Conservation (phyloP, 495 filamentous ascomycete genomes). For the Xylaria longipes region DNA sequence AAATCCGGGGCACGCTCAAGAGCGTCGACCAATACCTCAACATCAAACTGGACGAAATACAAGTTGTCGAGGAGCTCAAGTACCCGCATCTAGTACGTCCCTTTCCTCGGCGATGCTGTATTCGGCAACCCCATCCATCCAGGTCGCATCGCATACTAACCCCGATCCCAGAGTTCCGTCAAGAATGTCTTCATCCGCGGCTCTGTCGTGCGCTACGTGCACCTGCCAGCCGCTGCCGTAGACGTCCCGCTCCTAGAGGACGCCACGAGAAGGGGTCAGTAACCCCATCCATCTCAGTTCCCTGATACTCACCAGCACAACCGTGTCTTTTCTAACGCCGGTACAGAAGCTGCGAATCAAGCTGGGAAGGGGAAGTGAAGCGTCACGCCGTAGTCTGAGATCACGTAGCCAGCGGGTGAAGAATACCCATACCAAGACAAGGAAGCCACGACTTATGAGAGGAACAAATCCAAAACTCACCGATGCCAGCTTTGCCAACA, state of each 20-base stretch:
- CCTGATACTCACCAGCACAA: background rate
- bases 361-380: slow-evolving; percentile 52
- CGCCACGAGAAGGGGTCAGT: slow-evolving; percentile 89
- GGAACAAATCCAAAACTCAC: background rate
- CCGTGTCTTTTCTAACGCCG: background rate
- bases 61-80: slow-evolving; percentile 85
- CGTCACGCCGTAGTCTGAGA: background rate
- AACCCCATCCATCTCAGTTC: background rate
- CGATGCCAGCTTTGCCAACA: background rate
- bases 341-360: slow-evolving; percentile 50
- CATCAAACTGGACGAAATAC: slow-evolving; percentile 96
- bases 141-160: slow-evolving; percentile 6
- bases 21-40: slow-evolving; percentile 98
- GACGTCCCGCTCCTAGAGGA: slow-evolving; percentile 93
- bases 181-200: slow-evolving; percentile 98
- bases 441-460: background rate
- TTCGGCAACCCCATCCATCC: background rate
- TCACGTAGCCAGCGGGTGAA: background rate
- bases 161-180: slow-evolving; percentile 66
- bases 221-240: slow-evolving; percentile 84
- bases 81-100: slow-evolving; percentile 84
- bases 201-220: slow-evolving; percentile 94
- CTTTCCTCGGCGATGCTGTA: background rate
- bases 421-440: background rate
- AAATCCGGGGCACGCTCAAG: slow-evolving; percentile 91